Base-by-base conservation (phyloP, 2,329 filamentous ascomycete species). In the Pseudogymnoascus sp. region DNA sequence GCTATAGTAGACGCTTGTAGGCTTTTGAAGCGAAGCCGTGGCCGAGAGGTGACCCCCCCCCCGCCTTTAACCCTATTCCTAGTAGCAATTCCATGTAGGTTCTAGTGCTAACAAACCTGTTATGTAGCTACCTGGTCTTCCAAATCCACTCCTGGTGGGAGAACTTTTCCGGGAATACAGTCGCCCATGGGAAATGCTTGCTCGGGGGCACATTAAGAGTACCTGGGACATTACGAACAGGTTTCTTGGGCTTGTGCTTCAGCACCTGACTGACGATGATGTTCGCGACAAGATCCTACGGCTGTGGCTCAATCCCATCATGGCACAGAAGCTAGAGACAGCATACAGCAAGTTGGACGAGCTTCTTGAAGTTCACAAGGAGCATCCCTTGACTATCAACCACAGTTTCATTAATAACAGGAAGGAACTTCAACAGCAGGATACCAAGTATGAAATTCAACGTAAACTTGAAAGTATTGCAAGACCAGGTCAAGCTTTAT, bases 161-260 rank as follows among this genome's bases (percentile, higher is more conserved):
- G 65, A 64, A 35, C 61, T 66, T 14, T 67, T 67, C 38, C 65
- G 66, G 6, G 59, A 67, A 49, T 67, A 67, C 58, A 67, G 63
- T 21, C 55, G 63, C n/a, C 66, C 66, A 12, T 67, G 65, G 65
- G 65, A 62, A 49, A 26, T 11, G 0, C 45, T 63, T 35, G 62
- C 66, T 41, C 62, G 62, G 1, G 11, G 31, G 52, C 63, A 67
- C 23, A 65, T 67, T 37, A 39, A 65, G 16, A 39, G 61, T 21
- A 59, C 64, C 3, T 67, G 66, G 65, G 61, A 67, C 39, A 37
- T 39, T 10, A 62, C 62, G 3, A 62, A 29, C 21, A 61, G 21
- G 4, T 67, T 67, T 49, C 14, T 67, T 7, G 63, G 63, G 33
- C 61, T 64, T 12, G 58, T 61, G 8, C 52, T 67, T 26, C 59